A percentile compares a stretch with the other conserved stretches of the same genome.
These are phyloP conservation scores for Taiwanofungus camphoratus DNA, from an alignment of 1,284 basidiomycete species.

Conservation along the genomic window DNA sequence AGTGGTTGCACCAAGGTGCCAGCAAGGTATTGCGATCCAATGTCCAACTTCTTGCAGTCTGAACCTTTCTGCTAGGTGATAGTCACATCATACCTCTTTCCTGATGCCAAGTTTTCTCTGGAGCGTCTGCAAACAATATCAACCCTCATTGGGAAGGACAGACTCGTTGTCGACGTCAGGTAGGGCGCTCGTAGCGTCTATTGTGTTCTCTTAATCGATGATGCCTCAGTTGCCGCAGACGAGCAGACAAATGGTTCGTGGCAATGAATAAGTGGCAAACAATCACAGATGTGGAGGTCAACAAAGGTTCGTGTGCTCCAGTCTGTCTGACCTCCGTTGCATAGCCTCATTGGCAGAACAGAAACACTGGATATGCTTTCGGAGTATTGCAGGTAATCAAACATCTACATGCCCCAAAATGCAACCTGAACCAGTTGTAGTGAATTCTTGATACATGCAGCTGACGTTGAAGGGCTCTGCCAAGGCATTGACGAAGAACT, in stretches of 20 bases:
- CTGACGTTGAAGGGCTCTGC: constrained; percentile 96
- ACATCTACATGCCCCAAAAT: not conserved
- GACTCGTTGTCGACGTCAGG: constrained; percentile 94
- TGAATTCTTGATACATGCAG: constrained; percentile 95
- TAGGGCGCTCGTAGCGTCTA: constrained; percentile 26
- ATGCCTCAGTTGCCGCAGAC: constrained; percentile 70
- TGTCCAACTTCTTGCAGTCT: not conserved
- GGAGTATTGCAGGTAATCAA: constrained; percentile 68
- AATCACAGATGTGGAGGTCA: constrained; percentile 92
- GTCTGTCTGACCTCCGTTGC: constrained; percentile 3
- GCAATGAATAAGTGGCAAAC: constrained; percentile 99
- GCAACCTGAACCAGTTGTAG: constrained; percentile 35
- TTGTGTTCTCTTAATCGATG: not conserved
- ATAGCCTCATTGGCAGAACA: constrained; percentile 24
- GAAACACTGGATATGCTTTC: constrained; percentile 69
- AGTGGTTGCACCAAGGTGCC: constrained; percentile 88
- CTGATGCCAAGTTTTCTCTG: constrained; percentile 71
- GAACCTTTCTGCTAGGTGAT: constrained; percentile 64
- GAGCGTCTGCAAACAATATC: constrained; percentile 67
- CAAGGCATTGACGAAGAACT: constrained; percentile 93
- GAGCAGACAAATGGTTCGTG: constrained; percentile 81
- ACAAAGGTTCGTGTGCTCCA: constrained; percentile 47
- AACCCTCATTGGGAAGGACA: constrained; percentile 75
- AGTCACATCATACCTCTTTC: constrained; percentile 95
- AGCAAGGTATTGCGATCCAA: constrained; percentile 62